Evolutionary conservation across 2,329 filamentous ascomycete genomes (phyloP), one percentile per base, ranked within the genome.

Genomic region (Verticillium alfalfae): DNA sequence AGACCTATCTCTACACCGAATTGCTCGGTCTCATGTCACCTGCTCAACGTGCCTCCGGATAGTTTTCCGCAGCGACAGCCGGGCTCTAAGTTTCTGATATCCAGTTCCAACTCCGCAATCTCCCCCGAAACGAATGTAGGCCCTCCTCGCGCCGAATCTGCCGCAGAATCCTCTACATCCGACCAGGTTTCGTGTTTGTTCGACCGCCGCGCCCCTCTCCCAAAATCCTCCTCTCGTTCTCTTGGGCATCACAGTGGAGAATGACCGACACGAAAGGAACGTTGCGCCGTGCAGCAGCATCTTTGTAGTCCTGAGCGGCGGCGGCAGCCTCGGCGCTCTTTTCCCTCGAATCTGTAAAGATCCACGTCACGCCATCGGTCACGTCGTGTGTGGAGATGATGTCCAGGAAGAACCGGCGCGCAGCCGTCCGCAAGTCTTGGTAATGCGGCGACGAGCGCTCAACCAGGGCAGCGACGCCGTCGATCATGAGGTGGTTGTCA

Each of bases 401-500:
- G 38, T 56, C 37, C 6, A 63, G 38, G 34, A 59, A n/a, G 34
- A 60, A 60, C 7, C 56, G 58, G 15, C 62, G 64, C 2, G 60
- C 34, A 9, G 22, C 34, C 5, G 62, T 59, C 1, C 67, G 62
- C 56, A 70, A 62, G 4, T 64, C 59, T 37, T 70, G 61, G 45
- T 72, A 73, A 31, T 67, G 61, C 13, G 65, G 67, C 55, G 63
- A 61, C 31, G 56, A 62, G 45, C 62, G 64, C 16, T 67, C 64
- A 37, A 68, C 66, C 7, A 69, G 62, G 8, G 65, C 57, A 22
- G 61, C 65, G 41, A 67, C 61, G 34, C 66, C 66, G 62, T 73
- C 70, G 56, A 73, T 73, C 26, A 72, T 61, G 18, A 66, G 63
- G 61, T 73, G 71, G 64, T 74, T 71, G 62, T 73, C 67, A 64